Conservation (phyloP, 2,329 filamentous ascomycete genomes). For the Cladosporium sp. region DNA sequence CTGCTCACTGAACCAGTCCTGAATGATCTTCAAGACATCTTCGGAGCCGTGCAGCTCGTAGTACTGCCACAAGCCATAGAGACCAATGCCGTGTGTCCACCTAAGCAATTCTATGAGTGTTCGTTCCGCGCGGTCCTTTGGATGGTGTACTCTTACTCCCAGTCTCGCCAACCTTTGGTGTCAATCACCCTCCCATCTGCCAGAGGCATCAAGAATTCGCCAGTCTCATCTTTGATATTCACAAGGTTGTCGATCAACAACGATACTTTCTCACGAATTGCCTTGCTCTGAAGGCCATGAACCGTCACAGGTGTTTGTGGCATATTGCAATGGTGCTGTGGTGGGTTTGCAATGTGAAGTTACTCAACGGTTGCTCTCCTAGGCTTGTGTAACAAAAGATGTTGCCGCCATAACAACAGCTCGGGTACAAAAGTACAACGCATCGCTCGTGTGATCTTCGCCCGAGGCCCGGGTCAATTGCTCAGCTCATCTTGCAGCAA, state of each 20-base stretch:
- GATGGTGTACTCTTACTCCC: slow-evolving; percentile 66
- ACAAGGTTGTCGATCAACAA: slow-evolving; percentile 69
- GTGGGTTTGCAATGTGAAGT: neutral
- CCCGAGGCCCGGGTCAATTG: slow-evolving; percentile 6
- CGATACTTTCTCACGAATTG: slow-evolving; percentile 55
- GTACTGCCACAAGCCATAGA: slow-evolving; percentile 80
- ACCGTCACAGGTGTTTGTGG: slow-evolving; percentile 30
- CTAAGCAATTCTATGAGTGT: neutral
- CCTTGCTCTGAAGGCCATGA: slow-evolving; percentile 37
- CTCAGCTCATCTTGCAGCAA: neutral
- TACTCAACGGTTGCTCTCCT: neutral
- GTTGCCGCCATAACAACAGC: neutral
- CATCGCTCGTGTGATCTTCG: neutral
- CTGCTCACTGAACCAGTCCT: slow-evolving; percentile 68
- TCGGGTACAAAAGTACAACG: neutral
- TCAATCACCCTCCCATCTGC: slow-evolving; percentile 73
- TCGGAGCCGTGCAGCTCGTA: slow-evolving; percentile 65
- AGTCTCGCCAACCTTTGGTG: slow-evolving; percentile 59
- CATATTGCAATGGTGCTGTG: slow-evolving; percentile 29
- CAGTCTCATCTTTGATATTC: slow-evolving; percentile 71
- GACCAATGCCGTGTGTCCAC: slow-evolving; percentile 68
- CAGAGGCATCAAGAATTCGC: slow-evolving; percentile 67
- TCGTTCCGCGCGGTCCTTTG: neutral
- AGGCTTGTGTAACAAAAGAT: neutral
- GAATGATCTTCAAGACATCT: slow-evolving; percentile 60